These are phyloP conservation scores for Bertia moriformis DNA, from an alignment of 2,329 filamentous ascomycete species.

Conservation along the genomic window DNA sequence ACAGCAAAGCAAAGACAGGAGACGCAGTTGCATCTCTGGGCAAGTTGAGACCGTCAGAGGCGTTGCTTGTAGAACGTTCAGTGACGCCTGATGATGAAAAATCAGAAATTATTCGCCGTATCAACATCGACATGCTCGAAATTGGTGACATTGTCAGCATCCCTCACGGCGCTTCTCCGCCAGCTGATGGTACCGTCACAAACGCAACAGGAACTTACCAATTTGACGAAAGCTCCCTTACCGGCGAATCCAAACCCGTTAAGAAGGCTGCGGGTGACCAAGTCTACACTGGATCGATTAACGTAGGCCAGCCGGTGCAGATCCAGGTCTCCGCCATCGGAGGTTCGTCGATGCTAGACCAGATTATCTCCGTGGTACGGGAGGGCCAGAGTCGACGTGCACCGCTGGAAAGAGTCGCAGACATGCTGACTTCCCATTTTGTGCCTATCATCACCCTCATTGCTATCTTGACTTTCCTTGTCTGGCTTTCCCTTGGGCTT, in stretches of 20 bases:
- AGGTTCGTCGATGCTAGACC: slow-evolving; percentile 29
- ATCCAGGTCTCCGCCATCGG: slow-evolving; percentile 21
- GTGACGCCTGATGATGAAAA: background rate
- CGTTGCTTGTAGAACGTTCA: slow-evolving; percentile 20
- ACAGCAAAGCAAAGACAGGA: slow-evolving; percentile 49
- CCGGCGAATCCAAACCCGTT: slow-evolving; percentile 33
- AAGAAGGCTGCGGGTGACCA: slow-evolving; percentile 32
- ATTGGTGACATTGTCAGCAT: slow-evolving; percentile 33
- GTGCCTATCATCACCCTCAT: slow-evolving; percentile 26
- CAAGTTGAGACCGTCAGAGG: slow-evolving; percentile 40
- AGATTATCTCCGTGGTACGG: slow-evolving; percentile 29
- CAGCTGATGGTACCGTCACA: slow-evolving; percentile 38
- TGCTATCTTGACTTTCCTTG: slow-evolving; percentile 26
- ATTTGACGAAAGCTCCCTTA: slow-evolving; percentile 49
- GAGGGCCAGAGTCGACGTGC: slow-evolving; percentile 30
- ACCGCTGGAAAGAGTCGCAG: slow-evolving; percentile 29
- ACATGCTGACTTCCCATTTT: slow-evolving; percentile 28
- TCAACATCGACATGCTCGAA: slow-evolving; percentile 37
- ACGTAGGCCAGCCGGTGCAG: slow-evolving; percentile 22
- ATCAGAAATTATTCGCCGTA: slow-evolving; percentile 13
- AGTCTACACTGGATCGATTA: slow-evolving; percentile 29
- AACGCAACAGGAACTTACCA: slow-evolving; percentile 18
- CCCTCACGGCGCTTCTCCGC: slow-evolving; percentile 40
- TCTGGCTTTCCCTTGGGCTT: slow-evolving; percentile 25
- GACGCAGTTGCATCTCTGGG: slow-evolving; percentile 46